A percentile compares a stretch with the other conserved stretches of the same genome.
phyloP scores from a whole-genome alignment of 352 stramenopile genomes.

The Phytopythium oedochilum region DNA sequence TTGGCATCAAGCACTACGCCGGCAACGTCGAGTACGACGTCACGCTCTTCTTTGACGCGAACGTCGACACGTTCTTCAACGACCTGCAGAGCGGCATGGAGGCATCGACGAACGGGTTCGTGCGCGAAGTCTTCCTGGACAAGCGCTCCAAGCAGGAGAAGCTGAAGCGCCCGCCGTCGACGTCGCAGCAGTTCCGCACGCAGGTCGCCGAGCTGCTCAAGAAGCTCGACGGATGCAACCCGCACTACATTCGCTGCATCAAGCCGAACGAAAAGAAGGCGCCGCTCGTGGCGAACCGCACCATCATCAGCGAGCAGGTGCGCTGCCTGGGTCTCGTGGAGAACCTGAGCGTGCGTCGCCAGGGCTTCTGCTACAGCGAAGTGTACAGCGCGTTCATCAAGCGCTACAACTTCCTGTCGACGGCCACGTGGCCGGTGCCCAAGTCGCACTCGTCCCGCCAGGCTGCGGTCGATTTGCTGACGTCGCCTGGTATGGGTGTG shows the following conservation, averaged over 20 bases:
- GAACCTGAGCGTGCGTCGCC: constrained; percentile 77
- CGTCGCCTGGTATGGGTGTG: constrained; percentile 52
- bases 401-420: constrained; percentile 82
- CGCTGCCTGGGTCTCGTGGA: constrained; percentile 80
- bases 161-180: constrained; percentile 80
- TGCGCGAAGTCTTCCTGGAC: constrained; percentile 80
- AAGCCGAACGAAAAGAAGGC: constrained; percentile 88
- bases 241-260: constrained; percentile 90
- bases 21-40: constrained; percentile 86
- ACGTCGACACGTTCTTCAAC: constrained; percentile 85
- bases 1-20: constrained; percentile 82
- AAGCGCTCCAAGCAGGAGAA: constrained; percentile 73
- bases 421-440: constrained; percentile 61
- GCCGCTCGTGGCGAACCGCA: constrained; percentile 60
- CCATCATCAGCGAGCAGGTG: constrained; percentile 71
- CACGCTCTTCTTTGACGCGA: constrained; percentile 81
- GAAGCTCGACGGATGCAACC: constrained; percentile 84
- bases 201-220: constrained; percentile 80
- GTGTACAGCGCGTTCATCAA: constrained; percentile 79
- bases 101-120: constrained; percentile 63
- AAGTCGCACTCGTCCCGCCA: constrained; percentile 71
- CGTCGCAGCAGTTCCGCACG: constrained; percentile 76
- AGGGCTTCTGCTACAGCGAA: constrained; percentile 83
- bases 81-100: constrained; percentile 72
- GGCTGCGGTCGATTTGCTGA: constrained; percentile 69